Conservation (phyloP, 306 rosid genomes). For the Castanea sativa region DNA sequence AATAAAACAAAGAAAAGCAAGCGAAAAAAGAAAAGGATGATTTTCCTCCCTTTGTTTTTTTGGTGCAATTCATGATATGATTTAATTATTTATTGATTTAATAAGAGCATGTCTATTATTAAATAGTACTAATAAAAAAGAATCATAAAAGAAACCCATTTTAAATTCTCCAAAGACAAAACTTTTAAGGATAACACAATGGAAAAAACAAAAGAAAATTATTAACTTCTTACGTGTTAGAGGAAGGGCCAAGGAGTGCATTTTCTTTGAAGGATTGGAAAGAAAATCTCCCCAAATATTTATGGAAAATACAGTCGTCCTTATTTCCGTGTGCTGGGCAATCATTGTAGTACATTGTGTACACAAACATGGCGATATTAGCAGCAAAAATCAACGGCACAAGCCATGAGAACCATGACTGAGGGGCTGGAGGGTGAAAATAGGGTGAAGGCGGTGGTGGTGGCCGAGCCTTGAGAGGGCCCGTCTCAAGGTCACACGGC, state of each 20-base stretch:
- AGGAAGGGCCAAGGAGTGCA: slow-evolving; percentile 75
- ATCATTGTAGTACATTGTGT: slow-evolving; percentile 61
- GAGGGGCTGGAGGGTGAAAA: slow-evolving; percentile 38
- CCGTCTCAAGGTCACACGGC: slow-evolving; percentile 52
- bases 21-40: too few relatives aligned
- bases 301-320: slow-evolving; percentile 35
- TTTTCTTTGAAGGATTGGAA: slow-evolving; percentile 74
- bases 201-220: background rate
- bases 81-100: too few relatives aligned
- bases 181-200: background rate
- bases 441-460: slow-evolving; percentile 37
- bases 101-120: too few relatives aligned
- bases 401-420: slow-evolving; percentile 64
- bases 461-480: slow-evolving; percentile 8
- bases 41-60: too few relatives aligned
- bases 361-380: slow-evolving; percentile 45
- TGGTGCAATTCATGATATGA: too few relatives aligned
- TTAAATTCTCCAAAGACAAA: background rate
- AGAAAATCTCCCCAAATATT: slow-evolving; percentile 54
- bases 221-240: slow-evolving; percentile 39
- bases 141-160: background rate
- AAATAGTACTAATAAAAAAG: background rate
- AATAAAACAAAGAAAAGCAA: too few relatives aligned
- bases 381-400: slow-evolving; percentile 57
- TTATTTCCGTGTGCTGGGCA: slow-evolving; percentile 41